These are phyloP conservation scores for Microstegium vimineum DNA, from an alignment of 176 grass and related monocot species.

Conservation along the genomic window DNA sequence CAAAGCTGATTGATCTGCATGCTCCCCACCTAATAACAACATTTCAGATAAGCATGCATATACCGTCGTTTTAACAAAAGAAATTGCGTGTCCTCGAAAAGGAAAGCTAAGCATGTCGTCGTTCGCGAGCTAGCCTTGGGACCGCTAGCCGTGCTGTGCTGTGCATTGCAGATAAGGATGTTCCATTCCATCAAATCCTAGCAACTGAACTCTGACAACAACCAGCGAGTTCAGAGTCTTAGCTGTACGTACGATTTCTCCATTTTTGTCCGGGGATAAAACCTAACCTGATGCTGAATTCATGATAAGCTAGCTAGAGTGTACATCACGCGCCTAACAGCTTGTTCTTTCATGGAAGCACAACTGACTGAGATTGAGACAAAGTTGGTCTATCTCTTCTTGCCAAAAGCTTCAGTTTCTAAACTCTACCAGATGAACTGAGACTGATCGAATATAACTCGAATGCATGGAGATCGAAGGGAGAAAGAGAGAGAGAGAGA, in stretches of 20 bases:
- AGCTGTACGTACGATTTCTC: background rate
- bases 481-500: background rate
- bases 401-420: background rate
- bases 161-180: conserved; percentile 4
- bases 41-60: background rate
- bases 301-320: background rate
- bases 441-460: background rate
- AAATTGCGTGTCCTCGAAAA: background rate
- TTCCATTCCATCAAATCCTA: background rate
- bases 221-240: background rate
- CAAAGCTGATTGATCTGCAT: conserved; percentile 44
- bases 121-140: background rate
- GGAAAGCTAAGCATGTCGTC: background rate
- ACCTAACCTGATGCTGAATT: background rate
- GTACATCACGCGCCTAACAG: background rate
- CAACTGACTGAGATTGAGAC: background rate
- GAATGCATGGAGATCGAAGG: background rate
- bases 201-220: background rate
- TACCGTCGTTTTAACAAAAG: background rate
- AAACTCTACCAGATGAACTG: background rate
- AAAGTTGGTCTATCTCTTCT: background rate
- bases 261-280: background rate
- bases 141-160: background rate
- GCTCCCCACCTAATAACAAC: conserved; percentile 32
- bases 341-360: background rate